Base-by-base conservation (phyloP, 179 eudicot genomes). In the Monotropa hypopitys region DNA sequence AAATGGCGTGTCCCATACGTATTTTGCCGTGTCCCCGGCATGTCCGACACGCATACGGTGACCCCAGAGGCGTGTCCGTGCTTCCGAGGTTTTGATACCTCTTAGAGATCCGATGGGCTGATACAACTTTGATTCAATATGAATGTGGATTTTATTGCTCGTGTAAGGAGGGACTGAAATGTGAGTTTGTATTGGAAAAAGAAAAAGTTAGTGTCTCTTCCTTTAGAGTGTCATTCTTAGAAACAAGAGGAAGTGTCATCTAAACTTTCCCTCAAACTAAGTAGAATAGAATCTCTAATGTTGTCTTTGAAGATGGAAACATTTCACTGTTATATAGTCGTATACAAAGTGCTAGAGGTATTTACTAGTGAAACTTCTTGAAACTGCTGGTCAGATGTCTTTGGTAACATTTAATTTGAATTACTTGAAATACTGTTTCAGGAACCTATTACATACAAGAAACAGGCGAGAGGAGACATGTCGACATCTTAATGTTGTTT, bases 391-490 rank as follows among this genome's bases (percentile, higher is more conserved):
- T 56, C 33, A 21, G 42, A 1, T 42, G 72, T 68, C 3, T 21
- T 57, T 15, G 46, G 65, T 57, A 16, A 23, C 66, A 13, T 57
- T 50, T 77, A 30, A 40, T 53, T 78, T 54, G 21, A 18, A 6
- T 54, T 20, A 26, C 54, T 30, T 49, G 42, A 28, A 33, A 35
- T 30, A 4, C 20, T 78, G 12, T 83, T n/a, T 80, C 79, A 86
- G 88, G 88, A 80, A 84, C 74, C 77, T 80, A 23, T 73, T 86
- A 68, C 87, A 84, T 72, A 84, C 84, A 5, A 78, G 67, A 74
- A 56, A 80, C 53, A 80, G 87, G 76, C 80, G 73, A 76, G 85
- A 80, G 15, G 82, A 80, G 18, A 80, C 87, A 0, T 80, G 87
- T 47, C 78, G 76, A 46, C 80, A 78, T 50, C 80, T 86, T 30